Conservation (phyloP, 441 rosid species). For the Monsonia emarginata region DNA sequence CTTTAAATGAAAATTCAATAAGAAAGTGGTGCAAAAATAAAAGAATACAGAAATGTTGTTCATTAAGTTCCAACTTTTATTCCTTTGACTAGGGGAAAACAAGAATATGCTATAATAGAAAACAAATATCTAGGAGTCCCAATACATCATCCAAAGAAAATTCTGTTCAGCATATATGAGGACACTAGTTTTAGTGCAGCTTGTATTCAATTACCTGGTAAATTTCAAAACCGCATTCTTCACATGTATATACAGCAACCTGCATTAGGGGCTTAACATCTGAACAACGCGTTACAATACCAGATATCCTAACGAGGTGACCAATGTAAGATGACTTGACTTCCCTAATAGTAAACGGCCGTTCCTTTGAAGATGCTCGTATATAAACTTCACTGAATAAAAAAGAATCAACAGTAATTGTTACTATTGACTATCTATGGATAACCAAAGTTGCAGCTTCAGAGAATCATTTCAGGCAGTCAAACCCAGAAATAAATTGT, state of each 20-base stretch:
- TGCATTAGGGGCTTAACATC: constrained; percentile 99
- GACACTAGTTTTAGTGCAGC: not conserved
- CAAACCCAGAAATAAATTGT: not conserved
- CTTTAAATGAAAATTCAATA: not conserved
- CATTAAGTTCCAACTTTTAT: no score
- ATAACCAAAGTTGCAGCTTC: not conserved
- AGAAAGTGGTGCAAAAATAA: not conserved
- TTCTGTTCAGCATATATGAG: not conserved
- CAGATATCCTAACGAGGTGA: constrained; percentile 81
- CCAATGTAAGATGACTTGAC: constrained; percentile 92
- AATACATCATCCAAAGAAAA: not conserved
- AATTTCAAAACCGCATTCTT: constrained; percentile 94
- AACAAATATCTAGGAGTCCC: not conserved
- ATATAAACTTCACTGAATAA: constrained; percentile 76
- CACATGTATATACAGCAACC: constrained; percentile 95
- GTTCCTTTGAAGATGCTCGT: constrained; percentile 71
- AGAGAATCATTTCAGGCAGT: not conserved
- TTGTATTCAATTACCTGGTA: constrained; percentile 55
- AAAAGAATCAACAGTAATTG: constrained; percentile 12
- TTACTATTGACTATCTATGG: not conserved
- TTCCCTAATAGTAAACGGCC: constrained; percentile 76
- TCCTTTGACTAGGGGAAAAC: no score
- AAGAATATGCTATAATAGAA: not conserved
- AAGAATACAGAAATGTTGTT: not conserved
- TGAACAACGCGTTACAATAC: constrained; percentile 93